phyloP scores from a whole-genome alignment of 495 filamentous ascomycete genomes.

The Rusavskia elegans region DNA sequence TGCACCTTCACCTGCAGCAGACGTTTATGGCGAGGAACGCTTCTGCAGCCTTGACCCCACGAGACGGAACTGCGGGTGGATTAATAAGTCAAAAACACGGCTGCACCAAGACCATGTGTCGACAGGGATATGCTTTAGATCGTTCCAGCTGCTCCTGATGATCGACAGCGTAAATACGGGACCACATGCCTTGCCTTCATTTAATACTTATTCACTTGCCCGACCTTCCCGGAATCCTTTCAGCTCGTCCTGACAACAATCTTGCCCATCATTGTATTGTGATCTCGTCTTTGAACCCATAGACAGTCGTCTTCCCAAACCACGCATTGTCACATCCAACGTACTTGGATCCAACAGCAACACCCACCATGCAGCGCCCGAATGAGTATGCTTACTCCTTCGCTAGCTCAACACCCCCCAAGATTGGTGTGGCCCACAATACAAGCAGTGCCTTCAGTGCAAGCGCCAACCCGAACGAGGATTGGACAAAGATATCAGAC shows the following conservation, averaged over 20 bases:
- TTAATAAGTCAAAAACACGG: neutral
- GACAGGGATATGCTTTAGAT: neutral
- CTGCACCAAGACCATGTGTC: neutral
- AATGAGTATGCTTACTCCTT: slow-evolving; percentile 10
- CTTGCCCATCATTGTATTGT: neutral
- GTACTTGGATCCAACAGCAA: neutral
- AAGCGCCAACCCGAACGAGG: slow-evolving; percentile 90
- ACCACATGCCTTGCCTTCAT: neutral
- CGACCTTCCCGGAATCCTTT: neutral
- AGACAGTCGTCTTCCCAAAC: neutral
- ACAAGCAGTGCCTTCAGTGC: slow-evolving; percentile 95
- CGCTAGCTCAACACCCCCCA: slow-evolving; percentile 25
- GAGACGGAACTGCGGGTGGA: neutral
- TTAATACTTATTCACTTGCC: neutral
- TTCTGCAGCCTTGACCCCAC: slow-evolving; percentile 2
- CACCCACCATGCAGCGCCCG: slow-evolving; percentile 11
- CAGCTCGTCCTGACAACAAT: neutral
- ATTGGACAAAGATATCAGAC: slow-evolving; percentile 99
- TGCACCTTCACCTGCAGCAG: neutral
- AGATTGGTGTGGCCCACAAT: slow-evolving; percentile 49
- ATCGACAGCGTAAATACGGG: neutral
- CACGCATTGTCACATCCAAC: neutral
- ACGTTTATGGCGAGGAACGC: neutral
- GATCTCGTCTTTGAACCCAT: neutral
- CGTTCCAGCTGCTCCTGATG: neutral